phyloP scores from a whole-genome alignment of 1,284 basidiomycete genomes.

The Gomphus bonarii region DNA sequence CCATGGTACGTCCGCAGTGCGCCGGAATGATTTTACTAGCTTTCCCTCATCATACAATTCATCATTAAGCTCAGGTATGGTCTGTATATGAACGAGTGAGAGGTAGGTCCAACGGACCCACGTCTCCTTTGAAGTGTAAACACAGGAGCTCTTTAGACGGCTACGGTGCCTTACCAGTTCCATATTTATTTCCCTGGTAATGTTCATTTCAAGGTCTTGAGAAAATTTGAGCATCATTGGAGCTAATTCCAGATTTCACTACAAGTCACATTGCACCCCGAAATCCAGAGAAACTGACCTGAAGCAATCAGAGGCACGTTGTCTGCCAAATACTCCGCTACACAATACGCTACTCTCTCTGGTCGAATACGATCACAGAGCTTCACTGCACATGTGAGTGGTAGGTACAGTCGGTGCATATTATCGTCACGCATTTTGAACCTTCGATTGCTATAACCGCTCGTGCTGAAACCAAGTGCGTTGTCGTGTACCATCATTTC shows the following conservation, averaged over 20 bases:
- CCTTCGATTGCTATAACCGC: background rate
- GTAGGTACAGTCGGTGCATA: slow-evolving; percentile 3
- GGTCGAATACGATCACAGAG: slow-evolving; percentile 5
- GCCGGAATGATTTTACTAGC: slow-evolving; percentile 4
- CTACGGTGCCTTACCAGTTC: background rate
- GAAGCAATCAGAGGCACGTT: background rate
- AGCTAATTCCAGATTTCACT: background rate
- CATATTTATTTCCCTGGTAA: background rate
- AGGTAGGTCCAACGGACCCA: background rate
- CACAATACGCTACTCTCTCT: background rate
- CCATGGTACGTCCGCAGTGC: background rate
- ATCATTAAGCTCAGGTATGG: background rate
- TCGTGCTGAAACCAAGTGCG: background rate
- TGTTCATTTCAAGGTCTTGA: slow-evolving; percentile 1
- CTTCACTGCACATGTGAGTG: slow-evolving; percentile 1
- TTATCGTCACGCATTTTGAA: background rate
- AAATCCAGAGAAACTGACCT: background rate
- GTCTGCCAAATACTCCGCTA: slow-evolving; percentile 2
- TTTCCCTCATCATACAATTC: background rate
- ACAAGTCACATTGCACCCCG: background rate
- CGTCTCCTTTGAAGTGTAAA: background rate
- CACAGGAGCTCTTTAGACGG: background rate
- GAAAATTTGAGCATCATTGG: slow-evolving; percentile 1
- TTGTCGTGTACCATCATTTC: background rate
- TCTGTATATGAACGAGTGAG: background rate